These are phyloP conservation scores for Nepenthes alata DNA, from an alignment of 179 eudicot genomes.

Conservation along the genomic window DNA sequence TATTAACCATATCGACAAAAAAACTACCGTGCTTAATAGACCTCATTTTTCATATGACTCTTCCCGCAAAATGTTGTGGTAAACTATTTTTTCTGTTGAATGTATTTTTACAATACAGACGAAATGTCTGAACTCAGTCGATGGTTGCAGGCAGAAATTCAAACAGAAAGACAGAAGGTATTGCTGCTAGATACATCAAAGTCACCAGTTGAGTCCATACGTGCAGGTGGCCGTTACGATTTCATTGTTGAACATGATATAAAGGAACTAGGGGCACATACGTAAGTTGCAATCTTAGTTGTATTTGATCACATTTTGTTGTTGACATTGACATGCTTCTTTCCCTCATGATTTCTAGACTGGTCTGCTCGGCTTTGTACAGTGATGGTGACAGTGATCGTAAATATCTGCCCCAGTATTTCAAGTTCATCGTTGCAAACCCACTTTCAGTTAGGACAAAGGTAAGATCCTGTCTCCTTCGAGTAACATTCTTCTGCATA, in stretches of 20 bases:
- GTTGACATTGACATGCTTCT: not conserved
- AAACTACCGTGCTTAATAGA: too few relatives aligned
- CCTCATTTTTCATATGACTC: too few relatives aligned
- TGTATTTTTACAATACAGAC: too few relatives aligned
- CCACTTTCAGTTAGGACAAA: slow-evolving; percentile 97
- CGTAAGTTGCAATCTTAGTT: slow-evolving; percentile 42
- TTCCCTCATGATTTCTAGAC: slow-evolving; percentile 32
- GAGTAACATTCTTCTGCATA: too few relatives aligned
- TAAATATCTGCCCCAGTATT: slow-evolving; percentile 93
- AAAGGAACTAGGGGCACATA: slow-evolving; percentile 96
- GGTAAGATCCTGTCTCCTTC: slow-evolving; percentile 34
- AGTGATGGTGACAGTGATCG: slow-evolving; percentile 78
- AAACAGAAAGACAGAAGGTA: slow-evolving; percentile 94
- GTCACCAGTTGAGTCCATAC: slow-evolving; percentile 90
- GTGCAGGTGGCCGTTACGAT: slow-evolving; percentile 97
- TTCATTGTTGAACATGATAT: slow-evolving; percentile 98
- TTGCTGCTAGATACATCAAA: slow-evolving; percentile 87
- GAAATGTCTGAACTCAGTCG: slow-evolving; percentile 7
- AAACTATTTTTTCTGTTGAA: too few relatives aligned
- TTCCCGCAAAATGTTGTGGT: too few relatives aligned
- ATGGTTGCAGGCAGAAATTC: slow-evolving; percentile 85
- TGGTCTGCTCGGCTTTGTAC: slow-evolving; percentile 88
- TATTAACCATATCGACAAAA: too few relatives aligned
- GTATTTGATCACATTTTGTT: not conserved
- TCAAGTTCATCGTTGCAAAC: slow-evolving; percentile 92